Evolutionary conservation across 257 asterid genomes (phyloP).

Genomic region (Schizonepeta tenuifolia): DNA sequence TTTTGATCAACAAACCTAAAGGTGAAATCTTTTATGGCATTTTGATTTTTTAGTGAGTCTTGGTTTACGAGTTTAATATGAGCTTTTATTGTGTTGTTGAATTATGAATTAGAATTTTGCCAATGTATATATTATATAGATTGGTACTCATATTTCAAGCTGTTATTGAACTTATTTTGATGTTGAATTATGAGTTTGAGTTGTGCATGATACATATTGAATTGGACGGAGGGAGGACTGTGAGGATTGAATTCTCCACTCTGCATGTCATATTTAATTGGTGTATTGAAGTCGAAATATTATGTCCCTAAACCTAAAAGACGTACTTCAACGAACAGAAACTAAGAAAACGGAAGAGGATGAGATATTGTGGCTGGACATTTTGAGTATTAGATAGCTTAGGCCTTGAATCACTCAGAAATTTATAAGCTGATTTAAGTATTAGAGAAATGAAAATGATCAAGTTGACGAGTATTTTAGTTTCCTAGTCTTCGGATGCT

Average conservation of each 20-base stretch:
- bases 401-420: background rate
- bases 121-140: background rate
- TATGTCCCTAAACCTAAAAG: background rate
- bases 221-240: too few species aligned
- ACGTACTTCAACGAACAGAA: background rate
- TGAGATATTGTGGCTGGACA: background rate
- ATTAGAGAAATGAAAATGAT: background rate
- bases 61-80: background rate
- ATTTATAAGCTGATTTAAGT: conserved; percentile 11
- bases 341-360: background rate
- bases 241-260: background rate
- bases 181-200: background rate
- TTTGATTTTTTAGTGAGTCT: conserved; percentile 2
- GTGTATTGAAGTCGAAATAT: background rate
- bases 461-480: conserved; percentile 7
- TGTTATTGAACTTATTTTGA: background rate
- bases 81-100: background rate
- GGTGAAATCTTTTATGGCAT: conserved; percentile 44
- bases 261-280: background rate
- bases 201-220: background rate
- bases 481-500: background rate
- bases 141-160: background rate
- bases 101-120: background rate
- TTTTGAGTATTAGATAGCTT: background rate
- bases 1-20: conserved; percentile 92